Conservation (phyloP, 1,284 basidiomycete species). For the Naganishia sp. region DNA sequence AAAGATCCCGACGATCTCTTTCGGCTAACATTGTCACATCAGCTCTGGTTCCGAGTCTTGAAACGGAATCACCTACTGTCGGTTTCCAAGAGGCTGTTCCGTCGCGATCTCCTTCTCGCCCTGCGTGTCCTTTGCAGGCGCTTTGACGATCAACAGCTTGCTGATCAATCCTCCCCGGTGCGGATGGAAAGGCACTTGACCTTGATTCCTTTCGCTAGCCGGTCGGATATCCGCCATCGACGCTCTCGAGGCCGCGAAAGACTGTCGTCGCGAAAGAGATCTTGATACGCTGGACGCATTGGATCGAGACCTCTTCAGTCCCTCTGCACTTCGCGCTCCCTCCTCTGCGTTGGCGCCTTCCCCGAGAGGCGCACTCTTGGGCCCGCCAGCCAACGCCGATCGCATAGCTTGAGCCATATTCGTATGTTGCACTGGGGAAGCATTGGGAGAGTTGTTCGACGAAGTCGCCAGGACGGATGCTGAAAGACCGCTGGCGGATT, state of each 20-base stretch:
- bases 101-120: slow-evolving; percentile 30
- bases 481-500: slow-evolving; percentile 12
- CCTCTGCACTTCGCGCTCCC: slow-evolving; percentile 1
- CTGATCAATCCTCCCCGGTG: slow-evolving; percentile 39
- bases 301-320: slow-evolving; percentile 15
- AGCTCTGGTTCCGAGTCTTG: too few species aligned
- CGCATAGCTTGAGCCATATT: not conserved
- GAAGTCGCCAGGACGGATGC: not conserved
- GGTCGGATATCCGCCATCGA: slow-evolving; percentile 4
- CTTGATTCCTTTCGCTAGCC: not conserved
- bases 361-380: slow-evolving; percentile 9
- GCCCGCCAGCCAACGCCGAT: not conserved
- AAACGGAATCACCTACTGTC: not conserved
- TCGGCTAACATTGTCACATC: slow-evolving; percentile 22
- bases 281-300: slow-evolving; percentile 39
- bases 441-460: slow-evolving; percentile 3
- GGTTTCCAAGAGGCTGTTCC: slow-evolving; percentile 29
- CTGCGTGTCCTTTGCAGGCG: slow-evolving; percentile 37
- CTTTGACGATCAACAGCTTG: slow-evolving; percentile 50
- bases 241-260: slow-evolving; percentile 36
- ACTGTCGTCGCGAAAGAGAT: slow-evolving; percentile 42
- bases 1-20: slow-evolving; percentile 35
- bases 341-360: not conserved
- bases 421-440: not conserved
- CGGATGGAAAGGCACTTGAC: slow-evolving; percentile 6